Evolutionary conservation across 2,329 filamentous ascomycete species (phyloP), one percentile per base, ranked within the genome.

Genomic region (Hymenoscyphus scutula): DNA sequence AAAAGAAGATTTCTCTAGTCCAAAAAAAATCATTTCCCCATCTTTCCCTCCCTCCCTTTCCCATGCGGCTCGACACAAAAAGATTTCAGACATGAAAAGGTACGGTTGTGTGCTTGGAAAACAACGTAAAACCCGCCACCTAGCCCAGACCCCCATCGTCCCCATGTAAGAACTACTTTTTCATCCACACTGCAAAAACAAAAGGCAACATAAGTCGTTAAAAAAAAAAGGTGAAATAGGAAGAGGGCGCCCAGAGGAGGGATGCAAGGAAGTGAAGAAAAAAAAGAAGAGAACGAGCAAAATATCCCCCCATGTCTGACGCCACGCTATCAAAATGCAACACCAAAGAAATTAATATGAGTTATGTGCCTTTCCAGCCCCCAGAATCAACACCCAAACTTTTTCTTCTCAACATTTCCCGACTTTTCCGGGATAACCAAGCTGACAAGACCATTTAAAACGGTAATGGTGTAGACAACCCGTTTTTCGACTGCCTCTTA

Each of bases 401-500:
- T 51, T 51, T 51, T 23, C 19, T 51, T 23, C 19, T 25, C 45
- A 51, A 51, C 45, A 51, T 51, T 19, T 19, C 45, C 7, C n/a
- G 25, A 10, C n/a, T n/a, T n/a, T n/a, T n/a, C n/a, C n/a, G n/a
- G 11, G 5, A 25, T 51, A 51, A 51, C 45, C 45, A 41, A 48
- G 15, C 13, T 27, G 10, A 25, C 19, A 48, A n/a, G 29, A 15
- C 48, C 38, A 3, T 15, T 30, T 29, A 27, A 54, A 59, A 58
- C 78, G 73, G 96, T 74, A 97, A 97, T 58, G 91, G 90, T 56
- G 93, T 90, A 30, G 92, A 92, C 56, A 97, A 83, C n/a, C 94
- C 93, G 75, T 92, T 97, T 78, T 96, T 96, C 17, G 91, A 96
- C 77, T 97, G 92, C 69, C 94, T 84, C 77, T 95, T 95, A 78